Base-by-base conservation (phyloP, 2,329 filamentous ascomycete species). In the Pseudogymnoascus sp. region DNA sequence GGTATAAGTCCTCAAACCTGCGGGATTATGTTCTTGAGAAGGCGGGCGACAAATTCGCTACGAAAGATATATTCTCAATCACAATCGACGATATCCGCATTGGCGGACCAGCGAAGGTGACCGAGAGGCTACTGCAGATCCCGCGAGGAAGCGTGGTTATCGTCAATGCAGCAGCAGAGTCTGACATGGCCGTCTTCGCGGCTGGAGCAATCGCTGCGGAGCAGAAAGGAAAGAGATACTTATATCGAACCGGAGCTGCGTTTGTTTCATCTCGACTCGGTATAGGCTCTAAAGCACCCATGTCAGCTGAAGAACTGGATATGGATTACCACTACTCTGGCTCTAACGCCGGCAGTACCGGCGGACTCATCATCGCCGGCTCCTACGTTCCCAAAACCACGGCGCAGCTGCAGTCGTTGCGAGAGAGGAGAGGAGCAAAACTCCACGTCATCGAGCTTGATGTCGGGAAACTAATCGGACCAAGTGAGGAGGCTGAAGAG, bases 331-430 rank as follows among this genome's bases (percentile, higher is more conserved):
- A n/a, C 42, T 51, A 25, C 3, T 7, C 6, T 6, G 25, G 13
- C 8, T 7, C 6, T 6, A 13, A 8, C 0, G 70, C 71, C 0
- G 66, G 67, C 10, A 63, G 70, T 2, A 72, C 73, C 0, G 83
- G 82, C 0, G 82, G 81, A 0, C 68, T 85, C 0, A 77, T 84
- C 15, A 77, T 85, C 13, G 82, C 81, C 0, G 82, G 83, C 0
- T 83, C 80, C 0, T 84, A 85, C 48, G 81, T 85, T 0, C 81
- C 81, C 2, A 85, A 84, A 65, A 85, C 83, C 0, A 85, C 83
- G 0, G 77, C 79, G 0, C 82, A 85, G 62, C 70, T 84, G 0
- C 75, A 79, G 27, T 70, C 71, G 2, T 67, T 84, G 7, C 71
- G 73, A 0, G 68, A 74, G 1, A 70, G 71, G 13, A 75, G 77